A percentile compares a stretch with the other conserved stretches of the same genome.
Conservation (phyloP, 164 flowering plant genomes). For the Piper betle region DNA sequence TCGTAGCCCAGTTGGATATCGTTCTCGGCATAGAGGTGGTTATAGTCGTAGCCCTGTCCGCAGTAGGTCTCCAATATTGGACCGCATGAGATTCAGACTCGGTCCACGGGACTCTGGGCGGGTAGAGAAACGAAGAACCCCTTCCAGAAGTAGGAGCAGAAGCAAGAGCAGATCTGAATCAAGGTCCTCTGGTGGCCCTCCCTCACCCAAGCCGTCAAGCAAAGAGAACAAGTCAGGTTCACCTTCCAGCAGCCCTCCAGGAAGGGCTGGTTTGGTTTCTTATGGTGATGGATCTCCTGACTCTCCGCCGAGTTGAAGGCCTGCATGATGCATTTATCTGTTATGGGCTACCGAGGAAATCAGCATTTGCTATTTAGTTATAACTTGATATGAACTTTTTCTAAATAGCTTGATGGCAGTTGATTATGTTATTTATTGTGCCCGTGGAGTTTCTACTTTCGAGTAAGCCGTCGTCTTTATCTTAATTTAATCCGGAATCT, state of each 20-base stretch:
- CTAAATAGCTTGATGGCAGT: too few species aligned
- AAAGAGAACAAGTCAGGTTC: constrained; percentile 44
- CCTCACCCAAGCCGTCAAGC: constrained; percentile 33
- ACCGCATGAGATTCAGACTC: constrained; percentile 29
- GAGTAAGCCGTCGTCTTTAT: too few species aligned
- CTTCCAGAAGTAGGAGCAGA: constrained; percentile 41
- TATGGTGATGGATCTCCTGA: constrained; percentile 17
- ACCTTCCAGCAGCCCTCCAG: constrained; percentile 16
- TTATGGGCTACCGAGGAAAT: too few species aligned
- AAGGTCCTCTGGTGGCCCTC: constrained; percentile 41
- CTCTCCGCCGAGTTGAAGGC: constrained; percentile 22
- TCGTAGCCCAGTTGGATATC: constrained; percentile 62
- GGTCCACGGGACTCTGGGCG: constrained; percentile 24
- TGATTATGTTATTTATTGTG: too few species aligned
- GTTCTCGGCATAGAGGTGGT: constrained; percentile 33
- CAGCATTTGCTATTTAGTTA: too few species aligned
- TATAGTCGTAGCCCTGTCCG: constrained; percentile 54
- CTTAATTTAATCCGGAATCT: too few species aligned
- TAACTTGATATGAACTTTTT: too few species aligned
- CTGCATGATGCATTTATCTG: too few species aligned
- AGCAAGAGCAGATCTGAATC: constrained; percentile 42
- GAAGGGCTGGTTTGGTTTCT: constrained; percentile 13
- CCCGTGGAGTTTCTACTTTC: too few species aligned
- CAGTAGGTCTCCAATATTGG: constrained; percentile 49
- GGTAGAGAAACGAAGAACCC: constrained; percentile 37